Conservation (phyloP, 805 yeast species). For the Yarrowia deformans region DNA sequence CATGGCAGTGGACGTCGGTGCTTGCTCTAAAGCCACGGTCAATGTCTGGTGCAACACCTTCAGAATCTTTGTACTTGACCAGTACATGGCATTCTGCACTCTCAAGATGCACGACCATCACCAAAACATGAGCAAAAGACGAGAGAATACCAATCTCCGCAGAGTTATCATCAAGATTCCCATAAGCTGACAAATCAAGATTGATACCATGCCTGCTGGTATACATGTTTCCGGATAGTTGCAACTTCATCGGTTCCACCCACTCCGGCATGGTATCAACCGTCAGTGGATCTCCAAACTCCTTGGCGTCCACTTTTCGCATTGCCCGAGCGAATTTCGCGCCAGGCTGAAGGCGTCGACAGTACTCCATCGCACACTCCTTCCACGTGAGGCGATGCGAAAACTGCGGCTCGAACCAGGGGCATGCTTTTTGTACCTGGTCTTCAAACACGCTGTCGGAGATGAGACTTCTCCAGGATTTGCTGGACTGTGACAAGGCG, state of each 20-base stretch:
- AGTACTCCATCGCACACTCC: background rate
- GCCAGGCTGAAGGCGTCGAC: background rate
- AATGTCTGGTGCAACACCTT: background rate
- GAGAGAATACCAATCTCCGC: background rate
- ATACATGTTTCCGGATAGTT: background rate
- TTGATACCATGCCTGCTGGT: background rate
- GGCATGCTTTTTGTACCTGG: background rate
- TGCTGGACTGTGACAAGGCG: background rate
- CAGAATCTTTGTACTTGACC: background rate
- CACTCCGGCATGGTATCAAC: background rate
- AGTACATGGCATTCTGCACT: background rate
- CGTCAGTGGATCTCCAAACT: background rate
- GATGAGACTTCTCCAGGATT: background rate
- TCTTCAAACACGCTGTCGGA: background rate
- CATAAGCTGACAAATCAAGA: background rate
- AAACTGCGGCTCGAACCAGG: constrained; percentile 1
- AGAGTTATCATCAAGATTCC: background rate
- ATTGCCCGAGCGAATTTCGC: background rate
- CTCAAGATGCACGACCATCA: background rate
- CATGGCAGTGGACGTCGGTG: background rate
- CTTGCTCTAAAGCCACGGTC: background rate
- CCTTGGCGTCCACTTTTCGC: background rate
- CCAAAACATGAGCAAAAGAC: background rate
- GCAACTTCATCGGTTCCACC: background rate
- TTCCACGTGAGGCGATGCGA: background rate